Conservation (phyloP, 2,329 filamentous ascomycete species). For the Zopfia rhizophila region DNA sequence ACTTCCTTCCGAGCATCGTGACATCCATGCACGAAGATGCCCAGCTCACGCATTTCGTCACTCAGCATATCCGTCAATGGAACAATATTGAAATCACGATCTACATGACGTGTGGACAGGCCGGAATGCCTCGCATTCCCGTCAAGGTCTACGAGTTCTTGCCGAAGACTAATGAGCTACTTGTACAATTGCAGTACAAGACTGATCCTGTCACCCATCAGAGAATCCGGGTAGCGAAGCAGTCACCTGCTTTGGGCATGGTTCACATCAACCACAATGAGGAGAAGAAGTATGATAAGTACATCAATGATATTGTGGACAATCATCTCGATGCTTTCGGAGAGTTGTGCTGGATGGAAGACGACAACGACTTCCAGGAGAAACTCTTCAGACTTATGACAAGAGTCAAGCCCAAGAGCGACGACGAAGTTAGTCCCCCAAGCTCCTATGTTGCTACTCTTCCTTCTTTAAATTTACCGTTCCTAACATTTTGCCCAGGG, state of each 20-base stretch:
- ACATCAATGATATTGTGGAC: conserved; percentile 55
- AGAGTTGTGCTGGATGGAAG: conserved; percentile 57
- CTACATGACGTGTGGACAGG: conserved; percentile 55
- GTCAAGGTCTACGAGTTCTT: conserved; percentile 60
- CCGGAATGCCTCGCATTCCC: conserved; percentile 53
- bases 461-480: background rate
- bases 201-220: conserved; percentile 49
- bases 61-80: conserved; percentile 51
- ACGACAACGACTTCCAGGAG: conserved; percentile 57
- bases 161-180: conserved; percentile 52
- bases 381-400: conserved; percentile 55
- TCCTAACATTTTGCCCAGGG: conserved; percentile 35
- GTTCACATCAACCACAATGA: conserved; percentile 57
- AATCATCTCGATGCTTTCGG: conserved; percentile 55
- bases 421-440: conserved; percentile 49
- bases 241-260: conserved; percentile 59
- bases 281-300: conserved; percentile 56
- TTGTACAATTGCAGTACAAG: conserved; percentile 55
- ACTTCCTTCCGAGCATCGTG: conserved; percentile 56
- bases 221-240: conserved; percentile 44
- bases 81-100: conserved; percentile 51
- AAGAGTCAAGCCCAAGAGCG: conserved; percentile 49
- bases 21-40: conserved; percentile 56
- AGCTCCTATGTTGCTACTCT: background rate
- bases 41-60: conserved; percentile 53